Percentiles rank a stretch among this genome's conserved stretches.
These are phyloP conservation scores for Pestalotiopsis sp. DNA, from an alignment of 2,329 filamentous ascomycete genomes.

Conservation along the genomic window DNA sequence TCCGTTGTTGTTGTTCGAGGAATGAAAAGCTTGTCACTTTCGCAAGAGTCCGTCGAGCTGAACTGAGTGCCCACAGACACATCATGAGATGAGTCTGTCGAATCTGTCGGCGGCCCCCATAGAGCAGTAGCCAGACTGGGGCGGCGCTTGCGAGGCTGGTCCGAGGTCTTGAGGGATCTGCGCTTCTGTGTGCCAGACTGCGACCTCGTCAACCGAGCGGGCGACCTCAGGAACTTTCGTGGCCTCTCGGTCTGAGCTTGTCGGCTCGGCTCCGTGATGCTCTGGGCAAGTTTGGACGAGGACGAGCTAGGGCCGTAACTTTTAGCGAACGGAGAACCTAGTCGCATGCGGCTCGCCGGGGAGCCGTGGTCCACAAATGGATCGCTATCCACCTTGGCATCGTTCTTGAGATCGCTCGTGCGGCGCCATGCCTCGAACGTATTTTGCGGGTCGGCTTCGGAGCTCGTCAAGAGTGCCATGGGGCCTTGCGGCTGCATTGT, in stretches of 20 bases:
- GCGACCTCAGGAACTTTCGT: conserved; percentile 52
- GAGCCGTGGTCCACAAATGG: neutral
- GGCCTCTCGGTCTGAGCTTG: conserved; percentile 51
- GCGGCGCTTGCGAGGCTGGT: conserved; percentile 49
- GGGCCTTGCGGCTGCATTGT: conserved; percentile 65
- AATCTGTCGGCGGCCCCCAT: conserved; percentile 47
- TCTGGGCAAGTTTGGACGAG: conserved; percentile 46
- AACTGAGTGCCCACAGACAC: neutral
- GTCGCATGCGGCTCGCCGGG: conserved; percentile 34
- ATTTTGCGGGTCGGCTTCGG: conserved; percentile 26
- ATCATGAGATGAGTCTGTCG: neutral
- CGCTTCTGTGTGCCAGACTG: conserved; percentile 57
- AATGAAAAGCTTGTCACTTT: conserved; percentile 13
- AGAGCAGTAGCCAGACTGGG: conserved; percentile 56
- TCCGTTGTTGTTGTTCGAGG: conserved; percentile 9
- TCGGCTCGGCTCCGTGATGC: conserved; percentile 34
- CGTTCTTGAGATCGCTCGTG: conserved; percentile 15
- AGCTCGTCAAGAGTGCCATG: conserved; percentile 58
- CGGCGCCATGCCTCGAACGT: conserved; percentile 18
- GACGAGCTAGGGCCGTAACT: conserved; percentile 62
- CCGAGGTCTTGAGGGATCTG: conserved; percentile 49
- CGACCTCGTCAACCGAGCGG: conserved; percentile 50
- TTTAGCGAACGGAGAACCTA: conserved; percentile 58
- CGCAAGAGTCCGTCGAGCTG: conserved; percentile 10
- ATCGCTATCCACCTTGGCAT: neutral